phyloP scores from a whole-genome alignment of 2,329 filamentous ascomycete genomes.

The Aureobasidium sp. region DNA sequence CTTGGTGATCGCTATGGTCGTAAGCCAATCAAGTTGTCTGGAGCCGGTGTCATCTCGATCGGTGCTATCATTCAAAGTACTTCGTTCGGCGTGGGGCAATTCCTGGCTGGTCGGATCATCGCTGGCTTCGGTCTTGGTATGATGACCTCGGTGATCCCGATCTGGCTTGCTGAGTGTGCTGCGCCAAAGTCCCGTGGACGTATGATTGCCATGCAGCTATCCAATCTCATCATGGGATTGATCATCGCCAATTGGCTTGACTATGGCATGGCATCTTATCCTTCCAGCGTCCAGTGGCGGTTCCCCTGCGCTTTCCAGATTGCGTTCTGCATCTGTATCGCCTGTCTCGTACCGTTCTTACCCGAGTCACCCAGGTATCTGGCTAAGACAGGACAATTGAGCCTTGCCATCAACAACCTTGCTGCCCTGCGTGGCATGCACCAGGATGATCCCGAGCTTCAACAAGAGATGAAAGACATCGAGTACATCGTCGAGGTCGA shows the following conservation, averaged over 20 bases:
- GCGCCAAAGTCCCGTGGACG: conserved; percentile 56
- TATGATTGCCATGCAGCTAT: conserved; percentile 57
- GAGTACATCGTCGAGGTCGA: conserved; percentile 38
- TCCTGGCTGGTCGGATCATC: conserved; percentile 54
- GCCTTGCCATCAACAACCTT: conserved; percentile 54
- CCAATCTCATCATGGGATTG: conserved; percentile 57
- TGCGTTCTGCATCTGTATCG: conserved; percentile 55
- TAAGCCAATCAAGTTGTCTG: conserved; percentile 54
- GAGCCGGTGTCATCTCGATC: conserved; percentile 51
- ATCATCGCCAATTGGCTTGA: conserved; percentile 44
- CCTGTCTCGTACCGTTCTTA: conserved; percentile 48
- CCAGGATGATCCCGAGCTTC: conserved; percentile 38
- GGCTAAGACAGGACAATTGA: conserved; percentile 47
- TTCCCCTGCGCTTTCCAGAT: conserved; percentile 62
- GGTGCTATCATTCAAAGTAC: conserved; percentile 52
- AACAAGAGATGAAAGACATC: conserved; percentile 53
- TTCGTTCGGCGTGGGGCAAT: conserved; percentile 44
- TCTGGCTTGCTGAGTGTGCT: conserved; percentile 57
- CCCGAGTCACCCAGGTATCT: conserved; percentile 51
- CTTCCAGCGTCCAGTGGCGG: conserved; percentile 55
- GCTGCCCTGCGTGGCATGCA: conserved; percentile 52
- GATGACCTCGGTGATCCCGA: conserved; percentile 59
- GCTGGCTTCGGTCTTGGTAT: conserved; percentile 55
- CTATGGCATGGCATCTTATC: conserved; percentile 56
- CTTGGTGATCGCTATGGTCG: conserved; percentile 58